These are phyloP conservation scores for Pogostemon cablin DNA, from an alignment of 257 asterid genomes.

Conservation along the genomic window DNA sequence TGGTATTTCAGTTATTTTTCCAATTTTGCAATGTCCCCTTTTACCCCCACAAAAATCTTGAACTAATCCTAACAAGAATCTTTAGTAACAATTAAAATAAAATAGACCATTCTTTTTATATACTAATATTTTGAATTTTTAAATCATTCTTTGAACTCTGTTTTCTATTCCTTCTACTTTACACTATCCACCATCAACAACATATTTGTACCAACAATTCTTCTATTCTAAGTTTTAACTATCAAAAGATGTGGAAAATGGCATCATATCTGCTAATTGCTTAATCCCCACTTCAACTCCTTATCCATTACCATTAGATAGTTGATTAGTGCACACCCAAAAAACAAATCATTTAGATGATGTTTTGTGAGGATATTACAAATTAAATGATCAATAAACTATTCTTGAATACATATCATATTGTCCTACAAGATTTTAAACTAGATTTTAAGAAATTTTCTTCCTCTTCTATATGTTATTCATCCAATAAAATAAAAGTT, in stretches of 20 bases:
- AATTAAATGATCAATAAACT: no score
- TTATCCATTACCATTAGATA: background rate
- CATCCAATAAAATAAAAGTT: no score
- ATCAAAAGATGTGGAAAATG: slow-evolving; percentile 8
- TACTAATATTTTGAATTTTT: background rate
- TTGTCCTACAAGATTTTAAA: no score
- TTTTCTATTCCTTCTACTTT: slow-evolving; percentile 27
- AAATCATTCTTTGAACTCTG: slow-evolving; percentile 18
- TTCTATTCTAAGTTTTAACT: slow-evolving; percentile 27
- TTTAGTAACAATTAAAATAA: slow-evolving; percentile 4
- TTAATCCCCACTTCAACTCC: slow-evolving; percentile 21
- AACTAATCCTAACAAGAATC: slow-evolving; percentile 11
- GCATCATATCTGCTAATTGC: slow-evolving; percentile 25
- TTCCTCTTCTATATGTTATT: no score
- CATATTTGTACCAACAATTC: background rate
- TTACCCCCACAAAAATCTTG: slow-evolving; percentile 26
- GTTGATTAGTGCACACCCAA: no score
- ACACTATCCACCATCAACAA: slow-evolving; percentile 14
- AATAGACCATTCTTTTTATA: background rate
- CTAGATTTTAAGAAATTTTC: no score
- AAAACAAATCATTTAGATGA: no score
- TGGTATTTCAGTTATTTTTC: slow-evolving; percentile 14
- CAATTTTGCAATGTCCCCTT: slow-evolving; percentile 22
- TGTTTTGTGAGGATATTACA: no score
- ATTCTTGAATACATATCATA: no score